phyloP scores from a whole-genome alignment of 2,329 filamentous ascomycete species.

The Sporothrix mexicana region DNA sequence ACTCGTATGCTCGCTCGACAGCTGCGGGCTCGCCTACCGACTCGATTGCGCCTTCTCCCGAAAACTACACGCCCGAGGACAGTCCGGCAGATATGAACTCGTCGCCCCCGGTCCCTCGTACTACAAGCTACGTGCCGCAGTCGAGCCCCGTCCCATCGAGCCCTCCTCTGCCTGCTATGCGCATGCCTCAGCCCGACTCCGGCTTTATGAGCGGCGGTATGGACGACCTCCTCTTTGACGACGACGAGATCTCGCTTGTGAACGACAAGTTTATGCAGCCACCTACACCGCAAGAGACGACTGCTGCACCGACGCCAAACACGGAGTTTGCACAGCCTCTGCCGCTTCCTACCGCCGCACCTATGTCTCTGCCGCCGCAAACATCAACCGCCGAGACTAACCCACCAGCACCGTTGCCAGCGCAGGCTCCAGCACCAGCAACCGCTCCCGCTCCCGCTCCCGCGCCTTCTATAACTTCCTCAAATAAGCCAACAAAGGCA shows the following conservation, averaged over 20 bases:
- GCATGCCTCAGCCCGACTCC: constrained; percentile 69
- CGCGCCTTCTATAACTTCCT: background rate
- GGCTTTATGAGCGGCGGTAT: constrained; percentile 84
- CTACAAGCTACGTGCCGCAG: constrained; percentile 56
- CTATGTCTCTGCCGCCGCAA: background rate
- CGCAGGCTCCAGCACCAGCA: background rate
- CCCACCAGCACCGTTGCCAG: background rate
- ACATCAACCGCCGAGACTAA: background rate
- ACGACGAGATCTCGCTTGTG: constrained; percentile 51
- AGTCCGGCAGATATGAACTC: constrained; percentile 86
- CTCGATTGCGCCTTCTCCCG: constrained; percentile 58
- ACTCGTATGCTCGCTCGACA: constrained; percentile 48
- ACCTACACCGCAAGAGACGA: constrained; percentile 25
- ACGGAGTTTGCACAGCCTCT: constrained; percentile 29
- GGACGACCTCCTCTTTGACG: constrained; percentile 69
- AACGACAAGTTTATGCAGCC: constrained; percentile 31
- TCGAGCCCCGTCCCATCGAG: constrained; percentile 77
- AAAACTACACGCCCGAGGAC: constrained; percentile 60
- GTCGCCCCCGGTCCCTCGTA: constrained; percentile 80
- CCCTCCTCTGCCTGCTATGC: constrained; percentile 72
- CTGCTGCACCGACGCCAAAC: constrained; percentile 26
- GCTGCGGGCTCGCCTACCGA: constrained; percentile 62
- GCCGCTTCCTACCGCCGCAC: background rate
- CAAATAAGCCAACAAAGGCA: constrained; percentile 23
- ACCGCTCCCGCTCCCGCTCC: background rate